Base-by-base conservation (phyloP, 305 asterid genomes). In the Fraxinus baroniana region DNA sequence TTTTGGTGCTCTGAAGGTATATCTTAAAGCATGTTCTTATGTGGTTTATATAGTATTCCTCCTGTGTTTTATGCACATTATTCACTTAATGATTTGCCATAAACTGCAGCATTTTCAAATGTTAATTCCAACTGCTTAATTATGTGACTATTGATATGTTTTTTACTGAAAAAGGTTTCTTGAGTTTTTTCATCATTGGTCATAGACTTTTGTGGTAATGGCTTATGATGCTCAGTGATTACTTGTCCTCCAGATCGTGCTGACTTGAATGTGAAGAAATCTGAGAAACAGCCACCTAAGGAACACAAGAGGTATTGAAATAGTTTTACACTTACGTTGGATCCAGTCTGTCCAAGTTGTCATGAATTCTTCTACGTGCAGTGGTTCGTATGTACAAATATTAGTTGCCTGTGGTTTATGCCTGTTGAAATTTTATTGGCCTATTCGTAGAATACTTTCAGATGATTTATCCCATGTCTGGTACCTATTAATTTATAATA, bases 241-340 rank as follows among this genome's bases (percentile, higher is more conserved):
- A 2, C 22, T 22, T 18, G 32, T 62, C 22, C 30, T n/a, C 70
- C 3, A 18, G 70, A 60, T 28, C 3, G 13, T 49, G 92, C 96
- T 39, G 91, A 92, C 33, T 92, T 93, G 12, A 41, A 68, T 1
- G 22, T 37, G 4, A 89, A 89, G 91, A 91, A 89, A 85, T 82
- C 92, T 18, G 90, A 83, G 24, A 92, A 86, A 64, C 83, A 77
- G 78, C 90, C 88, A 82, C 92, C 85, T 20, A 88, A 84, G 80
- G 86, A 89, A 62, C 93, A 86, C 87, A 89, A 90, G 87, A 87
- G 96, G 96, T 91, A 33, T 44, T 80, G 30, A 35, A 10, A 36
- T 28, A 28, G 30, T 26, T 22, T 71, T 20, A 22, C 74, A 2
- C 7, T 68, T 26, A 0, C 5, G n/a, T 13, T 12, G n/a, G n/a